Base-by-base conservation (phyloP, 108 stramenopile species). In the Pseudonitzschia multistriata region DNA sequence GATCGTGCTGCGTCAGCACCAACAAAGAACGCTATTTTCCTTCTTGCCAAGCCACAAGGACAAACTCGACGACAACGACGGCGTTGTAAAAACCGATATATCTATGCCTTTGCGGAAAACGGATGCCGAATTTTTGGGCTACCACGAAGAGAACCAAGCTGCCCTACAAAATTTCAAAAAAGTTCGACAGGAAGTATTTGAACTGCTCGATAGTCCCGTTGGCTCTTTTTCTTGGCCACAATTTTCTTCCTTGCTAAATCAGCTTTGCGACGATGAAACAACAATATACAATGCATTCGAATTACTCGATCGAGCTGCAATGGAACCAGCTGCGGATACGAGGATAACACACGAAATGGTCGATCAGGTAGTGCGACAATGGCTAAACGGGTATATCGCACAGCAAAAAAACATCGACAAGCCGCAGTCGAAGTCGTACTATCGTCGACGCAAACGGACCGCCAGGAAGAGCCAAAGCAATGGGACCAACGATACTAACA, bases 261-360 rank as follows among this genome's bases (percentile, higher is more conserved):
- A 31, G 31, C 47, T 66, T 49, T 27, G 53, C 42, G 70, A 64
- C 35, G 24, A 65, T 21, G 49, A 68, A 30, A 35, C 36, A 36
- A 52, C 66, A 22, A 53, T 72, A n/a, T 15, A 30, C n/a, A n/a
- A 54, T 10, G 77, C 71, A 33, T 72, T 78, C 67, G 62, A 39
- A 15, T 22, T 78, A 14, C 25, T 78, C 17, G 71, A 78, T 72
- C 50, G 77, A 13, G 39, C 49, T 24, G 70, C 66, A 14, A 2
- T 62, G 21, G 77, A 78, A 61, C 70, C 66, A 3, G 30, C 40
- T 61, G 55, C 67, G 19, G 33, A 50, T 35, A 54, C 63, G 11
- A 19, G n/a, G 0, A 24, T 30, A 3, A 55, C 62, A 5, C 62
- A 66, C 53, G 75, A 76, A 42, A 49, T 52, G 22, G 40, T 76